Conservation (phyloP, 2,329 filamentous ascomycete genomes). For the Lecanicillium sp. region DNA sequence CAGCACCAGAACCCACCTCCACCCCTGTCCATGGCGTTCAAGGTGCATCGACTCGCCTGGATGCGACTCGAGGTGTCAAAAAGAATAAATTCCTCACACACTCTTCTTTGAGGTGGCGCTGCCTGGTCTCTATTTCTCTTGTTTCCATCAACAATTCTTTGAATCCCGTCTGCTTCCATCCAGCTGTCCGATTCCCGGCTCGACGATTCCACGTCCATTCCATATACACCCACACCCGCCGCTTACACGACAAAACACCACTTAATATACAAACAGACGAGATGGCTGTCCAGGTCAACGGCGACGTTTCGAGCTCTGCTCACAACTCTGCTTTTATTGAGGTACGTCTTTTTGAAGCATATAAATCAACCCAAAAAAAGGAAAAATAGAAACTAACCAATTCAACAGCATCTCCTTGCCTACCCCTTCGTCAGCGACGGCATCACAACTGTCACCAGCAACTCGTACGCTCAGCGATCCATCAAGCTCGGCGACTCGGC, state of each 20-base stretch:
- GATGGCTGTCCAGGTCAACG: constrained; percentile 11
- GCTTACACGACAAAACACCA: constrained; percentile 2
- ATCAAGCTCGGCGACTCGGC: constrained; percentile 65
- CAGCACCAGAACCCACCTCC: no score
- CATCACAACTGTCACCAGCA: constrained; percentile 71
- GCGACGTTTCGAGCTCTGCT: constrained; percentile 7
- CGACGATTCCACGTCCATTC: background rate
- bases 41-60: no score
- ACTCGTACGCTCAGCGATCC: constrained; percentile 77
- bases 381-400: background rate
- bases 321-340: constrained; percentile 38
- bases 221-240: background rate
- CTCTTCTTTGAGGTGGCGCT: constrained; percentile 2
- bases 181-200: background rate
- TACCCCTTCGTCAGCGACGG: constrained; percentile 77
- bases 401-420: constrained; percentile 68
- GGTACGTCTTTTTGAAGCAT: no score
- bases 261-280: constrained; percentile 1
- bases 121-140: background rate
- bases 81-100: constrained; percentile 8
- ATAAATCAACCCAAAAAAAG: no score
- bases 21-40: no score
- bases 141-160: background rate
- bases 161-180: background rate
- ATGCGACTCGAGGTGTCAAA: constrained; percentile 4